Evolutionary conservation across 352 stramenopile genomes (phyloP).

Genomic region (Globisporangium cylindrosporum): DNA sequence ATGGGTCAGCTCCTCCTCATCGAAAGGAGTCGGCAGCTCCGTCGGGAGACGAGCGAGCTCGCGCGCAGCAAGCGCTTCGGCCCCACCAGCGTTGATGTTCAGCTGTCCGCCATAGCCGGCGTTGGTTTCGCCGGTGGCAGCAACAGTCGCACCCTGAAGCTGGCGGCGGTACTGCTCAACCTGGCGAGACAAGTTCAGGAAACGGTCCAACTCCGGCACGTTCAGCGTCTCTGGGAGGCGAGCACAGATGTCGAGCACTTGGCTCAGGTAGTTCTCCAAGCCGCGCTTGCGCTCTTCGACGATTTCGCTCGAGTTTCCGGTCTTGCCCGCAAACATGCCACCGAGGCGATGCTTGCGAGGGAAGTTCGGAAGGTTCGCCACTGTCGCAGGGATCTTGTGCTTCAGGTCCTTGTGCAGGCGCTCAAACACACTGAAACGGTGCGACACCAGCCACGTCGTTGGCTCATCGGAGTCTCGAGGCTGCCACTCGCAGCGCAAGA

Average conservation of each 20-base stretch:
- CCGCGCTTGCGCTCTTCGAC: conserved; percentile 82
- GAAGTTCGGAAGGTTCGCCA: conserved; percentile 66
- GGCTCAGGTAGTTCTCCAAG: conserved; percentile 78
- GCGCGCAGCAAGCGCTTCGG: conserved; percentile 74
- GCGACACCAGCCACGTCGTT: conserved; percentile 67
- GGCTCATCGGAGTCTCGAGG: conserved; percentile 49
- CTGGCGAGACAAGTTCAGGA: conserved; percentile 84
- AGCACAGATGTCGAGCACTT: conserved; percentile 82
- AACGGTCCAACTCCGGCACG: conserved; percentile 83
- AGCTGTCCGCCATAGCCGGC: conserved; percentile 35
- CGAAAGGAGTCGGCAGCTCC: conserved; percentile 78
- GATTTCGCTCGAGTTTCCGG: conserved; percentile 82
- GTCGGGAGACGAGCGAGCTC: conserved; percentile 78
- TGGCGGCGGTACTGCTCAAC: conserved; percentile 84
- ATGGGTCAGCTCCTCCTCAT: conserved; percentile 83
- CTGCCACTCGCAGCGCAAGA: conserved; percentile 84
- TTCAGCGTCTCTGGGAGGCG: conserved; percentile 77
- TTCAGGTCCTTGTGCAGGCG: conserved; percentile 71
- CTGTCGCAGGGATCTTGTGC: conserved; percentile 65
- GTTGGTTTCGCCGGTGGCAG: conserved; percentile 22
- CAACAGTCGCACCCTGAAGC: conserved; percentile 30
- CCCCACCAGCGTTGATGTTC: conserved; percentile 65
- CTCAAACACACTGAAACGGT: conserved; percentile 74
- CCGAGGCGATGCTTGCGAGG: conserved; percentile 83
- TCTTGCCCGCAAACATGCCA: conserved; percentile 82